Evolutionary conservation across 1,284 basidiomycete species (phyloP).

Genomic region (Fomitiporia mediterranea): DNA sequence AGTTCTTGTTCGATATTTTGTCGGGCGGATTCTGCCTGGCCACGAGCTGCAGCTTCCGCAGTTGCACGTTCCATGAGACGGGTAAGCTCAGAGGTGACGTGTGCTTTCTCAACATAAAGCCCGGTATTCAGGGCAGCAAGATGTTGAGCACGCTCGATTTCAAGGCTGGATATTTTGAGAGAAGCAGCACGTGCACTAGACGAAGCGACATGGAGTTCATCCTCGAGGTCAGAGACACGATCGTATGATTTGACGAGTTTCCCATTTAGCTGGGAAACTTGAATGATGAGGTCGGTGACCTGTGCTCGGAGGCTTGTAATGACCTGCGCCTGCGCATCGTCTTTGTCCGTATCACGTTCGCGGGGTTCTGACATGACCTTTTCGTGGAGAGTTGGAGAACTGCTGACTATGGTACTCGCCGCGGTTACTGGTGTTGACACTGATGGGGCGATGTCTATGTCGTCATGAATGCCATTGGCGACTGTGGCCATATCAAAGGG

Average conservation of each 20-base stretch:
- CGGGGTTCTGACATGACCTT: background rate
- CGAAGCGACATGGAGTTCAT: slow-evolving; percentile 72
- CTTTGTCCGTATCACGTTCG: slow-evolving; percentile 10
- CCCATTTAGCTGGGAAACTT: slow-evolving; percentile 85
- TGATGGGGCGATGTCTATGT: background rate
- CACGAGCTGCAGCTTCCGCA: slow-evolving; percentile 88
- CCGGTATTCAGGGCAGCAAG: slow-evolving; percentile 82
- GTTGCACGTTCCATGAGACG: slow-evolving; percentile 92
- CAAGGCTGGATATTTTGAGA: slow-evolving; percentile 63
- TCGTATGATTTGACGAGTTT: slow-evolving; percentile 94
- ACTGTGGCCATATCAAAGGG: slow-evolving; percentile 18
- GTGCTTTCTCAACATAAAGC: slow-evolving; percentile 85
- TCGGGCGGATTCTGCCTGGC: slow-evolving; percentile 84
- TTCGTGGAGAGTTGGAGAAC: slow-evolving; percentile 15
- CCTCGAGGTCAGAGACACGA: slow-evolving; percentile 89
- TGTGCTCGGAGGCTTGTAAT: slow-evolving; percentile 77
- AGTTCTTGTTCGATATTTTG: slow-evolving; percentile 84
- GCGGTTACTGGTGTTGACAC: background rate
- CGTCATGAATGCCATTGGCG: slow-evolving; percentile 4
- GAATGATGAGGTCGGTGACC: slow-evolving; percentile 81
- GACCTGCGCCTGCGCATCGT: slow-evolving; percentile 68
- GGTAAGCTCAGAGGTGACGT: slow-evolving; percentile 90
- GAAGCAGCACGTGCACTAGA: slow-evolving; percentile 53
- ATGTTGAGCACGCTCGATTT: slow-evolving; percentile 72
- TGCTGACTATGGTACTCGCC: slow-evolving; percentile 10